These are phyloP conservation scores for Chaetoceros tenuissimus DNA, from an alignment of 108 stramenopile genomes.

Conservation along the genomic window DNA sequence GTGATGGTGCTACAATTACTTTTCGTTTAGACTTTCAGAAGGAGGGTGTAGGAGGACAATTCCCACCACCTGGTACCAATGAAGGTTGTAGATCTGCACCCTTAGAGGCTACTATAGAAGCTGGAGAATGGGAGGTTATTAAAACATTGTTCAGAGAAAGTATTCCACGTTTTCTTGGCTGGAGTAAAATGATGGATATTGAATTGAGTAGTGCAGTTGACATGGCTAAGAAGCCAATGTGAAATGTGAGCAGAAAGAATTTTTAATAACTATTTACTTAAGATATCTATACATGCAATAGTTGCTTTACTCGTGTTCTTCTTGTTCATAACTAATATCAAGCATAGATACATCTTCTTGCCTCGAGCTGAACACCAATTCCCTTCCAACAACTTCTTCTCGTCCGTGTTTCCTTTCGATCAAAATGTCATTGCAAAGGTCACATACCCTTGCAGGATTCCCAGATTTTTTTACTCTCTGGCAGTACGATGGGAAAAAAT, in stretches of 20 bases:
- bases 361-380: not conserved
- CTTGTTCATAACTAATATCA: not conserved
- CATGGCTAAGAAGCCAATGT: no score
- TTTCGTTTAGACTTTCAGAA: conserved; percentile 41
- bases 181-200: conserved; percentile 46
- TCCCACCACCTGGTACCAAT: conserved; percentile 8
- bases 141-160: conserved; percentile 28
- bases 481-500: conserved; percentile 28
- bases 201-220: conserved; percentile 19
- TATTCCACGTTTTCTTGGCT: conserved; percentile 44
- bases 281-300: no score
- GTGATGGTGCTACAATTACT: conserved; percentile 31
- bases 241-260: no score
- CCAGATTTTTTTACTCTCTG: not conserved
- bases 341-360: not conserved
- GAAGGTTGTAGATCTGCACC: conserved; percentile 15
- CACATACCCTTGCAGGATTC: not conserved
- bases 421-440: not conserved
- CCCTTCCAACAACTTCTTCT: not conserved
- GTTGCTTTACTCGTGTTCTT: not conserved
- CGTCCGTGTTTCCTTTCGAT: not conserved
- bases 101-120: conserved; percentile 32
- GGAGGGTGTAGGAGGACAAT: conserved; percentile 40
- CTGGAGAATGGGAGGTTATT: conserved; percentile 51
- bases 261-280: no score